Evolutionary conservation across 169 alveolate genomes (phyloP).

Genomic region (Eimeria necatrix): DNA sequence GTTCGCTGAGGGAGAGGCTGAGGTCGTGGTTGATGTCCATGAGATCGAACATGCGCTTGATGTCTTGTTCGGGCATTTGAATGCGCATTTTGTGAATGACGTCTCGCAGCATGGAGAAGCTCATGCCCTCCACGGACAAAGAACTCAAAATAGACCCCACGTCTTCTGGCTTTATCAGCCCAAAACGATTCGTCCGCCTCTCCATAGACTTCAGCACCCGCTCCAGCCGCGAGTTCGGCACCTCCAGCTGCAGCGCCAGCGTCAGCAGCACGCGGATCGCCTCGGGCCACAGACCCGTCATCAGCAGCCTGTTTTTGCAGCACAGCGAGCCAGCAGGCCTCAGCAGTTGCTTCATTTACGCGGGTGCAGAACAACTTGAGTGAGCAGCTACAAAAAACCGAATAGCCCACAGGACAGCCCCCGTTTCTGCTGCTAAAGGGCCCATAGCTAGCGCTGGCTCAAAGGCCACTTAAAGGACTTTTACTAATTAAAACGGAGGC

Average conservation of each 20-base stretch:
- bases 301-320: slow-evolving; percentile 49
- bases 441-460: too few relatives aligned
- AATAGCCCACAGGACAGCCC: too few relatives aligned
- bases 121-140: slow-evolving; percentile 83
- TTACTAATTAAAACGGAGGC: too few relatives aligned
- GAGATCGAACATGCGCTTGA: slow-evolving; percentile 85
- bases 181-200: slow-evolving; percentile 82
- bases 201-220: slow-evolving; percentile 77
- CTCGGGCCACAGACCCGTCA: slow-evolving; percentile 87
- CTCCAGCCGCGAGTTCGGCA: slow-evolving; percentile 77
- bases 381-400: too few relatives aligned
- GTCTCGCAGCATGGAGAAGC: slow-evolving; percentile 84
- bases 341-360: neutral
- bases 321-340: neutral
- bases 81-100: slow-evolving; percentile 84
- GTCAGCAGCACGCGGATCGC: slow-evolving; percentile 83
- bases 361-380: too few relatives aligned
- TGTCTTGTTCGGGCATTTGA: slow-evolving; percentile 83
- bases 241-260: slow-evolving; percentile 81
- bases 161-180: slow-evolving; percentile 83
- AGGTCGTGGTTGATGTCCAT: slow-evolving; percentile 86
- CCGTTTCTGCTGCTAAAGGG: too few relatives aligned
- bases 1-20: slow-evolving; percentile 82
- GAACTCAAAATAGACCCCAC: slow-evolving; percentile 80
- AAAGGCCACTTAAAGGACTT: too few relatives aligned